Percentiles rank a stretch among this genome's conserved stretches.
Conservation (phyloP, 495 filamentous ascomycete genomes). For the Cryomyces minteri region DNA sequence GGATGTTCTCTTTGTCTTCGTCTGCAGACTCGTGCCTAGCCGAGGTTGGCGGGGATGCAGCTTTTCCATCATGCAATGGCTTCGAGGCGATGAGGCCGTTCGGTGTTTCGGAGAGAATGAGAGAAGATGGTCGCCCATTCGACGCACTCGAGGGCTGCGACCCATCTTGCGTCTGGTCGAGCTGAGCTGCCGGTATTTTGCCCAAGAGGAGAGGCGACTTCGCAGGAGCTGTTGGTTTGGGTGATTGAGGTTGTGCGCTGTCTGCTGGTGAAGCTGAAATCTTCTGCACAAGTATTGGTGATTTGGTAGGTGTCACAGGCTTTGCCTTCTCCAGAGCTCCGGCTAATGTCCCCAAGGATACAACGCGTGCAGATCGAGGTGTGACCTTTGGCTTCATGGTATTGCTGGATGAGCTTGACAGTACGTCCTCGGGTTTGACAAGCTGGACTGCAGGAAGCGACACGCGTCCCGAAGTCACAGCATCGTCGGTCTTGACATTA, state of each 20-base stretch:
- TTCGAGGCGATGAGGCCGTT: not conserved
- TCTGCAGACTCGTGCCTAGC: constrained; percentile 1
- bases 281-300: constrained; percentile 7
- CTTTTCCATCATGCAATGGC: not conserved
- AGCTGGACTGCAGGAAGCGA: not conserved
- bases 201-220: too few relatives aligned
- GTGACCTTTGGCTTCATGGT: not conserved
- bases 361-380: not conserved
- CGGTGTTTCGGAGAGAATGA: not conserved
- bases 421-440: not conserved
- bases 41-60: not conserved
- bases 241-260: constrained; percentile 6
- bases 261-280: not conserved
- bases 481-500: constrained; percentile 1
- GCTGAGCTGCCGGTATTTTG: not conserved
- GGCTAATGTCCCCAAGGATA: constrained; percentile 6
- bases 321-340: constrained; percentile 10
- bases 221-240: too few relatives aligned
- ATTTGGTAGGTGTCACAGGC: constrained; percentile 13
- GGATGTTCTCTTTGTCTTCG: too few relatives aligned
- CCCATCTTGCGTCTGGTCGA: not conserved
- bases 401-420: not conserved
- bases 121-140: not conserved
- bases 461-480: not conserved
- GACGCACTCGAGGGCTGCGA: not conserved